phyloP scores from a whole-genome alignment of 306 rosid species.

The Quercus mongolica region DNA sequence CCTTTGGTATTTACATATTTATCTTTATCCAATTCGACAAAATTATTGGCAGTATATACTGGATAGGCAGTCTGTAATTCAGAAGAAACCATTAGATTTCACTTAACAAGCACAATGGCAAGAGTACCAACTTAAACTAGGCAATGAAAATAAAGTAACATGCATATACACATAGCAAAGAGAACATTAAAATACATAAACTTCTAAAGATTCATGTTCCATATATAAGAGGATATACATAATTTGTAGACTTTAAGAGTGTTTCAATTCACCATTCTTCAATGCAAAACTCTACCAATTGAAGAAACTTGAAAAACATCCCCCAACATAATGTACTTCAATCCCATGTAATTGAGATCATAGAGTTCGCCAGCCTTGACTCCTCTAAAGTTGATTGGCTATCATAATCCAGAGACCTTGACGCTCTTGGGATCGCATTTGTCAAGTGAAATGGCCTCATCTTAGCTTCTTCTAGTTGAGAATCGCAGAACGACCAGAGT shows the following conservation, averaged over 20 bases:
- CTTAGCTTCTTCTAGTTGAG: constrained; percentile 59
- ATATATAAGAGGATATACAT: background rate
- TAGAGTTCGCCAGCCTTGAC: constrained; percentile 89
- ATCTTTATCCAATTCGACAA: no score
- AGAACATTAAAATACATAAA: background rate
- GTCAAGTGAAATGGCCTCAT: constrained; percentile 57
- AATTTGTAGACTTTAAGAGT: background rate
- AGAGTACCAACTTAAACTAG: background rate
- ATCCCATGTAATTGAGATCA: constrained; percentile 80
- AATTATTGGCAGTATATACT: no score
- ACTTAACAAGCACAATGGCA: background rate
- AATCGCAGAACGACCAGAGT: constrained; percentile 79
- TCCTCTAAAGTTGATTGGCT: constrained; percentile 55
- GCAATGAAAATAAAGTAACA: background rate
- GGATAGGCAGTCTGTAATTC: no score
- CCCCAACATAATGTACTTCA: no score
- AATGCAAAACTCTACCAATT: background rate
- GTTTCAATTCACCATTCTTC: background rate
- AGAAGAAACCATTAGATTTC: no score
- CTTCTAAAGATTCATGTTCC: background rate
- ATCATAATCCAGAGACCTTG: constrained; percentile 58
- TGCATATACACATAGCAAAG: background rate
- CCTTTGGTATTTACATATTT: no score
- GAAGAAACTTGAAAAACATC: no score
- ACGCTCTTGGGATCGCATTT: constrained; percentile 81